Conservation (phyloP, 257 asterid species). For the Verbena officinalis region DNA sequence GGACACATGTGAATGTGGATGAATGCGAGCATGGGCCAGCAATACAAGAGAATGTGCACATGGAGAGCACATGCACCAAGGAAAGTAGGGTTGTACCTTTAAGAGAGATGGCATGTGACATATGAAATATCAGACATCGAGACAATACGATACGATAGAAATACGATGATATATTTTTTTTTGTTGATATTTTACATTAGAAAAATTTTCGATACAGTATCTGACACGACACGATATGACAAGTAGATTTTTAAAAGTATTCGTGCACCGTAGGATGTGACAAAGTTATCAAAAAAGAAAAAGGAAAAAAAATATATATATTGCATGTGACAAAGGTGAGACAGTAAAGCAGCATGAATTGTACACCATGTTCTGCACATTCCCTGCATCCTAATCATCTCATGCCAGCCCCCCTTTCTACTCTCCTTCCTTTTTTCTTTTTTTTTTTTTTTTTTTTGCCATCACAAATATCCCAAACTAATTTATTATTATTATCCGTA, state of each 20-base stretch:
- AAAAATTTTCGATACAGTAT: too few species aligned
- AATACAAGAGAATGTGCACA: slow-evolving; percentile 36
- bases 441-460: too few species aligned
- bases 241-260: too few species aligned
- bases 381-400: slow-evolving; percentile 40
- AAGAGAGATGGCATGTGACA: slow-evolving; percentile 47
- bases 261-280: too few species aligned
- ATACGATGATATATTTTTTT: too few species aligned
- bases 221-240: too few species aligned
- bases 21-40: slow-evolving; percentile 64
- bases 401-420: neutral
- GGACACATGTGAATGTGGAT: slow-evolving; percentile 69
- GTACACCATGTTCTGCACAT: slow-evolving; percentile 60
- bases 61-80: slow-evolving; percentile 63
- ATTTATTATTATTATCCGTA: neutral
- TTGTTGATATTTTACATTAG: too few species aligned
- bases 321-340: slow-evolving; percentile 66
- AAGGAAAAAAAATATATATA: slow-evolving; percentile 1
- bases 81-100: slow-evolving; percentile 36
- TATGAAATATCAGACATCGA: too few species aligned
- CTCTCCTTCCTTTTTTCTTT: slow-evolving; percentile 13
- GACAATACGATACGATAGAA: too few species aligned
- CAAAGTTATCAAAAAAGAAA: too few species aligned
- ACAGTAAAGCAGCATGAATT: slow-evolving; percentile 69
- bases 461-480: slow-evolving; percentile 6